Conservation (phyloP, 176 grass and related monocot genomes). For the Aegilops tauschii region DNA sequence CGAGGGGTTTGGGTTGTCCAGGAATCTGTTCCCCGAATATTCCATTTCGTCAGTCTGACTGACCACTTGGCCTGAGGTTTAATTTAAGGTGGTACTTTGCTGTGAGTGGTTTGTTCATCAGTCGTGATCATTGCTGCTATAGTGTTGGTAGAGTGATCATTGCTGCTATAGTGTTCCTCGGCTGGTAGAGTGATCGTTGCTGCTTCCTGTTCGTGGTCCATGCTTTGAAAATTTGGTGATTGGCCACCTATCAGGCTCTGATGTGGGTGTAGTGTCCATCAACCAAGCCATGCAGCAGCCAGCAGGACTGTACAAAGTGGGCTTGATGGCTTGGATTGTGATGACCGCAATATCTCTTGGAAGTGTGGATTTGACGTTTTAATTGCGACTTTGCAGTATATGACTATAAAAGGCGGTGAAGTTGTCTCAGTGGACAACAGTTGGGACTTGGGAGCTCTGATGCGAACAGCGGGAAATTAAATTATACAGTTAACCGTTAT, state of each 20-base stretch:
- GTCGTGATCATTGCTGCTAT: constrained; percentile 1
- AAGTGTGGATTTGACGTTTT: not conserved
- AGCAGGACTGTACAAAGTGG: not conserved
- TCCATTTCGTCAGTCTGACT: constrained; percentile 1
- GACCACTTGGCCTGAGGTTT: not conserved
- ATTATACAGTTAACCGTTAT: not conserved
- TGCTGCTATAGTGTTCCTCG: not conserved
- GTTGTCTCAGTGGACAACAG: not conserved
- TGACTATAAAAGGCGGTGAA: not conserved
- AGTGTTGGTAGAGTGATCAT: not conserved
- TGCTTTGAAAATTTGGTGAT: not conserved
- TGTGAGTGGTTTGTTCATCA: not conserved
- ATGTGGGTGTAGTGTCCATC: not conserved
- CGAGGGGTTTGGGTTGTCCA: not conserved
- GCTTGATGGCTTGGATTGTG: not conserved
- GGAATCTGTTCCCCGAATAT: not conserved
- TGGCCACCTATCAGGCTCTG: not conserved
- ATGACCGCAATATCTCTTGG: not conserved
- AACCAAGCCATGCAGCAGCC: not conserved
- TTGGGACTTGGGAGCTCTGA: not conserved
- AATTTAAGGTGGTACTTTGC: not conserved
- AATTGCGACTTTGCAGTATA: not conserved
- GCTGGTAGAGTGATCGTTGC: not conserved
- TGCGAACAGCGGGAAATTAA: not conserved
- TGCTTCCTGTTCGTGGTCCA: not conserved